A percentile compares a stretch with the other conserved stretches of the same genome.
Evolutionary conservation across 768 basidiomycete species (phyloP).

Genomic region (Rickenella mellea): DNA sequence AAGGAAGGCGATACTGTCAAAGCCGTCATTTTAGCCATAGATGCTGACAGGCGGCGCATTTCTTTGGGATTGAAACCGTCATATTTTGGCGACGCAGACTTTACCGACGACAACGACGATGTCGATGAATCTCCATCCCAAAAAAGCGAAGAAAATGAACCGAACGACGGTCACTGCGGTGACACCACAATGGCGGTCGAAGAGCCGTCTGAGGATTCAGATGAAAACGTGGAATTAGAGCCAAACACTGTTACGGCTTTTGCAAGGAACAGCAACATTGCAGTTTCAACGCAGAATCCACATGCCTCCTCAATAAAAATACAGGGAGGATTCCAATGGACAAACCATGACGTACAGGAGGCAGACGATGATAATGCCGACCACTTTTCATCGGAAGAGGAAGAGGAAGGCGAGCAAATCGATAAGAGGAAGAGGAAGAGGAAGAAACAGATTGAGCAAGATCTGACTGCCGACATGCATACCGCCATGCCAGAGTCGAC

Average conservation of each 20-base stretch:
- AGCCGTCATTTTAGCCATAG: conserved; percentile 63
- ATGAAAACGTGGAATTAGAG: conserved; percentile 8
- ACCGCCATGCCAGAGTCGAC: conserved; percentile 81
- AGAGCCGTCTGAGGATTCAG: conserved; percentile 10
- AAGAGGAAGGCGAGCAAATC: conserved; percentile 32
- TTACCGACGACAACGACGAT: conserved; percentile 26
- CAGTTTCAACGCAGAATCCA: not conserved
- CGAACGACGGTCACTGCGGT: conserved; percentile 23
- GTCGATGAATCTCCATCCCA: conserved; percentile 17
- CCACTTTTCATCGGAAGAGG: conserved; percentile 38
- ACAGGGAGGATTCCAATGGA: conserved; percentile 67
- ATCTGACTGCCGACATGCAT: conserved; percentile 83
- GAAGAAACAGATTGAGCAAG: conserved; percentile 65
- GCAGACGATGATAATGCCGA: conserved; percentile 30
- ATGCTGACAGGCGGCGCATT: conserved; percentile 72
- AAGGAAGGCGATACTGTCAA: conserved; percentile 81
- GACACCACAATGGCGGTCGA: conserved; percentile 19
- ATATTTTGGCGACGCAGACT: conserved; percentile 64
- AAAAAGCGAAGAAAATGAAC: conserved; percentile 14
- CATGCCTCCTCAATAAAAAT: conserved; percentile 37
- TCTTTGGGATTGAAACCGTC: conserved; percentile 82
- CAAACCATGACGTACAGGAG: conserved; percentile 24
- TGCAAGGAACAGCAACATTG: not conserved
- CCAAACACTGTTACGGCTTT: conserved; percentile 4
- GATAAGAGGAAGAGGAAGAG: conserved; percentile 59